Percentiles rank a stretch among this genome's conserved stretches.
Conservation (phyloP, 2,329 filamentous ascomycete species). For the Colletotrichum sublineola region DNA sequence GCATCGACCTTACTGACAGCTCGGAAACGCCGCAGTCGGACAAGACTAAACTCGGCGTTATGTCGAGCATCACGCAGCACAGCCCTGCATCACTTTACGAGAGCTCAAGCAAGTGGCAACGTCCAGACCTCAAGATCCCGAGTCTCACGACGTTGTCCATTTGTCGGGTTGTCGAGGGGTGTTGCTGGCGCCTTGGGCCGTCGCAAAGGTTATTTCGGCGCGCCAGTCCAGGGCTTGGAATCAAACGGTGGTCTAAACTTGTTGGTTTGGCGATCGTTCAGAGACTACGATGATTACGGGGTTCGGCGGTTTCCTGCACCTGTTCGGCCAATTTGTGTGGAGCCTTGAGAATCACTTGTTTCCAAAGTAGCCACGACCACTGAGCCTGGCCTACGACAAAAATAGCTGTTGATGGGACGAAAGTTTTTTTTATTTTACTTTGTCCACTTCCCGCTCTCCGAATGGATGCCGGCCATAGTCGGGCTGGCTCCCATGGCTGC, state of each 20-base stretch:
- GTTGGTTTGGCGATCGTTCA: conserved; percentile 25
- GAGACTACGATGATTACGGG: conserved; percentile 26
- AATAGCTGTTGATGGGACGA: conserved; percentile 38
- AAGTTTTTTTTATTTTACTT: conserved; percentile 19
- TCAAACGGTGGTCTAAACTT: conserved; percentile 40
- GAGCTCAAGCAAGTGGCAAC: neutral
- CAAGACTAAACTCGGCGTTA: neutral
- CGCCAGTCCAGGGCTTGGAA: conserved; percentile 26
- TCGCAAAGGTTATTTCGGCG: conserved; percentile 33
- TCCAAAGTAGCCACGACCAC: conserved; percentile 19
- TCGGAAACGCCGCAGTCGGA: neutral
- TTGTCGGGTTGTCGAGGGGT: conserved; percentile 6
- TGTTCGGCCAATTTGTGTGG: conserved; percentile 23
- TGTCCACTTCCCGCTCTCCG: neutral
- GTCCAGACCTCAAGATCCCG: neutral
- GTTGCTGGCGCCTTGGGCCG: conserved; percentile 28
- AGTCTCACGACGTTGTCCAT: neutral
- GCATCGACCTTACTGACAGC: neutral
- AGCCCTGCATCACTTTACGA: neutral
- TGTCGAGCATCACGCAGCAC: neutral
- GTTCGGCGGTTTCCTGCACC: conserved; percentile 38
- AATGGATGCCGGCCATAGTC: conserved; percentile 15
- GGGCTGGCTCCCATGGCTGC: conserved; percentile 10
- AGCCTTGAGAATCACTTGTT: conserved; percentile 13
- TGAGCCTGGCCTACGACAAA: conserved; percentile 28